These are phyloP conservation scores for Aspergillus intermedius DNA, from an alignment of 2,329 filamentous ascomycete genomes.

Conservation along the genomic window DNA sequence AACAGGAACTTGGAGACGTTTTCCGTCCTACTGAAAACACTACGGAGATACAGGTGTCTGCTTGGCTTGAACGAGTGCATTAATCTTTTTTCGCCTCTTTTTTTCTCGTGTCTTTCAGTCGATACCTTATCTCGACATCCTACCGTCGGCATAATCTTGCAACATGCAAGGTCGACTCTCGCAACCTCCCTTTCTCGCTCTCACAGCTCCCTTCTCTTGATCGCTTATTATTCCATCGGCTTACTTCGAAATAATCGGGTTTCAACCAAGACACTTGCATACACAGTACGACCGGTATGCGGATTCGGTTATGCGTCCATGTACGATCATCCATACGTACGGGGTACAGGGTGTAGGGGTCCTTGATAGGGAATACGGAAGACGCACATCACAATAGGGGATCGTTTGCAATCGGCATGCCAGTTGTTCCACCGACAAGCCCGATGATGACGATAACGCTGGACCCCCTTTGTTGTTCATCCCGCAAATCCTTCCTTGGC, in stretches of 20 bases:
- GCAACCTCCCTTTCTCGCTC: too few relatives aligned
- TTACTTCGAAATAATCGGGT: background rate
- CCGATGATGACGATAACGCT: background rate
- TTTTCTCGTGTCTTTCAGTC: slow-evolving; percentile 17
- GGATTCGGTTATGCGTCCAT: background rate
- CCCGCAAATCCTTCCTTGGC: slow-evolving; percentile 16
- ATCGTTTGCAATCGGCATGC: too few relatives aligned
- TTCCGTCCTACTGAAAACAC: slow-evolving; percentile 49
- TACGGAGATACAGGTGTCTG: slow-evolving; percentile 62
- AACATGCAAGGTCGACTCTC: background rate
- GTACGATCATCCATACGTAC: background rate
- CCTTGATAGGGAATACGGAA: slow-evolving; percentile 1
- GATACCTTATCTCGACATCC: slow-evolving; percentile 8
- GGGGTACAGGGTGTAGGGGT: background rate
- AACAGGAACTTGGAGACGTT: slow-evolving; percentile 45
- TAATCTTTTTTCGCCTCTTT: slow-evolving; percentile 11
- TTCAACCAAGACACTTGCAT: background rate
- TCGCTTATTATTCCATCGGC: background rate
- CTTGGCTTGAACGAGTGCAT: slow-evolving; percentile 67
- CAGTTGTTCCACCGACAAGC: background rate
- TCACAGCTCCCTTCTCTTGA: background rate
- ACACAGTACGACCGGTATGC: background rate
- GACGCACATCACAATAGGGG: background rate
- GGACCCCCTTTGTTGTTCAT: background rate
- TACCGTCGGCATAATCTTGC: background rate